A percentile compares a stretch with the other conserved stretches of the same genome.
phyloP scores from a whole-genome alignment of 768 basidiomycete species.

The Tulasnella sp. region DNA sequence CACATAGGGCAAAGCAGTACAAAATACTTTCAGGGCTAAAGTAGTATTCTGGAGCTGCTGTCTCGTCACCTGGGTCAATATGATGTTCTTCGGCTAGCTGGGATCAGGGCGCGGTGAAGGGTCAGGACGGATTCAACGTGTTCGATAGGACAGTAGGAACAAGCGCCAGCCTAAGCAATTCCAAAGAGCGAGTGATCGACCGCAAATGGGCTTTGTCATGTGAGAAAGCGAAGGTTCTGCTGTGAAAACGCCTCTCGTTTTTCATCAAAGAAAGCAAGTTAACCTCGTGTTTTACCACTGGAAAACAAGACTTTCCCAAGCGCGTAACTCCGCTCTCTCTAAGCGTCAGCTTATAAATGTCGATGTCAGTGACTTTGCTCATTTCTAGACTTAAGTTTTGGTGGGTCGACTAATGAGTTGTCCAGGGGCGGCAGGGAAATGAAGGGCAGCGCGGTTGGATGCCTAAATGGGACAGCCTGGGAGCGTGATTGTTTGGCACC shows the following conservation, averaged over 20 bases:
- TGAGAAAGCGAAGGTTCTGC: not conserved
- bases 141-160: not conserved
- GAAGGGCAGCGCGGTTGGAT: not conserved
- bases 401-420: too few relatives aligned
- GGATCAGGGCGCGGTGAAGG: too few relatives aligned
- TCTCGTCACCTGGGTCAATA: too few relatives aligned
- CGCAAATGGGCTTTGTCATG: not conserved
- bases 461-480: not conserved
- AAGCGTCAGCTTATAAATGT: too few relatives aligned
- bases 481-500: not conserved
- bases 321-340: not conserved
- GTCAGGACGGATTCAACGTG: not conserved
- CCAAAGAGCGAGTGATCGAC: not conserved
- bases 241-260: not conserved
- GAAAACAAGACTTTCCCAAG: not conserved
- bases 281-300: not conserved
- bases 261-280: not conserved
- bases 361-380: too few relatives aligned
- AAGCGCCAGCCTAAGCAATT: not conserved
- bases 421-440: not conserved
- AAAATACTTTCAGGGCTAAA: too few relatives aligned
- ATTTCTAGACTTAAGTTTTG: too few relatives aligned
- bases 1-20: too few relatives aligned
- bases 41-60: too few relatives aligned
- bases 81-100: too few relatives aligned